Base-by-base conservation (phyloP, 495 filamentous ascomycete species). In the Lasiosphaeria hispida region DNA sequence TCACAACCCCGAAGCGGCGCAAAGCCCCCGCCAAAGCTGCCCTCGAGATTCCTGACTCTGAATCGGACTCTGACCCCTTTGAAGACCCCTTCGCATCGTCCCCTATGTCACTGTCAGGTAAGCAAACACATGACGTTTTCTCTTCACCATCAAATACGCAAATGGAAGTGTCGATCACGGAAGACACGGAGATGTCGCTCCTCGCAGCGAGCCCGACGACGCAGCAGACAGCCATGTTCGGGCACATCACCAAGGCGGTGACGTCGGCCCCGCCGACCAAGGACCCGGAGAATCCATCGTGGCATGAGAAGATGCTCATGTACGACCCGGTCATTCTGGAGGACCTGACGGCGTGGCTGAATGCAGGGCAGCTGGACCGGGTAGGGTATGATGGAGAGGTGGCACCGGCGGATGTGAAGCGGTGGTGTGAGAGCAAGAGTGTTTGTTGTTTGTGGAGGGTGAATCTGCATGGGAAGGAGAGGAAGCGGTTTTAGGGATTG, bases 321-420 rank as follows among this genome's bases (percentile, higher is more conserved):
- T 97, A 93, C 68, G 93, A 97, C 60, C 91, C 95, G 0, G 87
- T 98, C 39, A 78, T 94, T 0, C 67, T 97, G 1, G 94, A 97
- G 70, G 94, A 97, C 55, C 74, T 98, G 8, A 79, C 92, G 5
- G 75, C 70, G 1, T 97, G 91, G 91, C 69, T 98, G 19, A 96
- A 96, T 58, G 80, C 78, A 14, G 84, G 87, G 35, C 86, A 85
- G 4, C 63, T 95, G 37, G 76, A 75, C 7, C 74, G 76, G 14
- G 77, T 84, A 0, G 81, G 82, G 2, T 84, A 84, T 59, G 85
- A 91, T 61, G 80, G 82, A 3, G 85, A 92, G 74, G 80, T 92
- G 15, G 62, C 68, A 18, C 69, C 77, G 1, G 48, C 53, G 4
- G 76, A 78, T 34, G 80, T 94, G 14, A 90, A 92, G 77, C 80